Conservation (phyloP, 2,329 filamentous ascomycete genomes). For the Leptographium procerum region DNA sequence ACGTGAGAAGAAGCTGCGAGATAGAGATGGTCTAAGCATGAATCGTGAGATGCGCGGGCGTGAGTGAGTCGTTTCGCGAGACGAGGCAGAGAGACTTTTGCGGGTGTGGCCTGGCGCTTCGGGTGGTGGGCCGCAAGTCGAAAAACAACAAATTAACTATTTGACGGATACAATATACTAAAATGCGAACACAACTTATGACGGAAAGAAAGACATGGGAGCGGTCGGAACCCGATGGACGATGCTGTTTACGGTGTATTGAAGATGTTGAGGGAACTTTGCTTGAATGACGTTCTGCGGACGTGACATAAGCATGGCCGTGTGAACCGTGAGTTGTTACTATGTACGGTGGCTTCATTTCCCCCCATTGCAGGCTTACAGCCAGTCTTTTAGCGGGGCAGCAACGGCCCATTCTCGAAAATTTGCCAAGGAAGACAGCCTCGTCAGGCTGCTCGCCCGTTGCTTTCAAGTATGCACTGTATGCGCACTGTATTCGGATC, state of each 20-base stretch:
- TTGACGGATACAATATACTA: neutral
- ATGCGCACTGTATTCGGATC: neutral
- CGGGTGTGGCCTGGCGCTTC: neutral
- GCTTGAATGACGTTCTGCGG: neutral
- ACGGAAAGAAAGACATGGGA: neutral
- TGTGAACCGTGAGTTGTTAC: neutral
- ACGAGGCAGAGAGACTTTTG: neutral
- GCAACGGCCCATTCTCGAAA: too few relatives aligned
- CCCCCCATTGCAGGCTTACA: too few relatives aligned
- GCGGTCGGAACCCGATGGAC: neutral
- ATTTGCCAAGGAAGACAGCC: too few relatives aligned
- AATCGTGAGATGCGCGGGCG: neutral
- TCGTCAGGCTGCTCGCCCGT: neutral
- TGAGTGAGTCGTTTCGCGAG: neutral
- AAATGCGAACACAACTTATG: neutral
- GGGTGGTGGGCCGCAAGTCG: neutral
- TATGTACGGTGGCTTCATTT: neutral
- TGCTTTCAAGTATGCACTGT: neutral
- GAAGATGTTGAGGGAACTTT: neutral
- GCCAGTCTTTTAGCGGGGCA: too few relatives aligned
- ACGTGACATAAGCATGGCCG: neutral
- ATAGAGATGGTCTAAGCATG: neutral
- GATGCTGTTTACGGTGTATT: neutral
- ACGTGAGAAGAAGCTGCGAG: conserved; percentile 12
- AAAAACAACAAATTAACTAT: neutral